These are phyloP conservation scores for Lactarius akahatsu DNA, from an alignment of 768 basidiomycete species.

Conservation along the genomic window DNA sequence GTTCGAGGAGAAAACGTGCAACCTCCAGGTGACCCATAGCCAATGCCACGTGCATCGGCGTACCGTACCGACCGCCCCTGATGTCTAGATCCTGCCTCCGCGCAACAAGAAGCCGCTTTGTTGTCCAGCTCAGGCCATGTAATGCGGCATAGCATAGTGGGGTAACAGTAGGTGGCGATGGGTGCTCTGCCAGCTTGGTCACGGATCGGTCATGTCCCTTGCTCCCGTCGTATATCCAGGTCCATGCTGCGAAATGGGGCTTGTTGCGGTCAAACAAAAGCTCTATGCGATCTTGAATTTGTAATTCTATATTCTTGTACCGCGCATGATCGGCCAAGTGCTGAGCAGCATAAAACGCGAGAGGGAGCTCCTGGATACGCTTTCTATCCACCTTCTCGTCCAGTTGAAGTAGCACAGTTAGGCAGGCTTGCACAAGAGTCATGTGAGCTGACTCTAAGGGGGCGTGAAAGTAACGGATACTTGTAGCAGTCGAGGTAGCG, in stretches of 20 bases:
- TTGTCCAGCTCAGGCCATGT: not conserved
- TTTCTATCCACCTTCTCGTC: not conserved
- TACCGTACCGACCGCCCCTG: not conserved
- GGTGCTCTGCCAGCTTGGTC: not conserved
- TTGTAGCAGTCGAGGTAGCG: not conserved
- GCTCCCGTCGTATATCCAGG: not conserved
- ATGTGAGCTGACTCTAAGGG: not conserved
- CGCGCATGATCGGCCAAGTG: constrained; percentile 8
- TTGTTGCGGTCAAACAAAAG: not conserved
- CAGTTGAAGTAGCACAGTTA: not conserved
- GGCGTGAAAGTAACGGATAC: not conserved
- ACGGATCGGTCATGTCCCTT: not conserved
- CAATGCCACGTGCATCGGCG: not conserved
- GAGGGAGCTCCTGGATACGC: not conserved
- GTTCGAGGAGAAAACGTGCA: not conserved
- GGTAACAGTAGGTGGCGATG: not conserved
- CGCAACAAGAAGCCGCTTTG: not conserved
- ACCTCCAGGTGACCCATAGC: not conserved
- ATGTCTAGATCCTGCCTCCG: not conserved
- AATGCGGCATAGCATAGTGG: constrained; percentile 7
- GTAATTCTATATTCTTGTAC: not conserved
- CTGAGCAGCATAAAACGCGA: not conserved
- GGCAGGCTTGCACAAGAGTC: not conserved
- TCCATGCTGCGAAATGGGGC: constrained; percentile 1
- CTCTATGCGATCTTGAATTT: not conserved